Evolutionary conservation across 2,329 filamentous ascomycete genomes (phyloP).

Genomic region (Cordyceps cateniannulata): DNA sequence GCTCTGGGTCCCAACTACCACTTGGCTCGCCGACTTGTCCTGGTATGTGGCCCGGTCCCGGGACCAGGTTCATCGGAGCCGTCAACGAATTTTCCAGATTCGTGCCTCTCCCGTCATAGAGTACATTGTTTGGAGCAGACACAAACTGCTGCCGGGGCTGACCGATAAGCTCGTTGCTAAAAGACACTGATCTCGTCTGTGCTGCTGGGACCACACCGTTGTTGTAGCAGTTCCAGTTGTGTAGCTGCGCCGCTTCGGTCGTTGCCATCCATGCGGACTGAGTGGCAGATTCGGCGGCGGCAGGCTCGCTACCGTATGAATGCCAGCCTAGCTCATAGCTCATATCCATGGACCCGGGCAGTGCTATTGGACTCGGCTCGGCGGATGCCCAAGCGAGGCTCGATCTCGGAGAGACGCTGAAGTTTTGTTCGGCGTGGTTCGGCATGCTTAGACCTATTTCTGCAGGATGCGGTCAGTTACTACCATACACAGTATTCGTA

Average conservation of each 20-base stretch:
- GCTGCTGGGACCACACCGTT: background rate
- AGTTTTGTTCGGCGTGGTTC: background rate
- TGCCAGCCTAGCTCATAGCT: background rate
- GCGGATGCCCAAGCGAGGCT: background rate
- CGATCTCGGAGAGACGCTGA: background rate
- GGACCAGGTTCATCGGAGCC: background rate
- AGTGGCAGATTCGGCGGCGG: background rate
- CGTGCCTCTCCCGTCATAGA: background rate
- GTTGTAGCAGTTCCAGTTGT: background rate
- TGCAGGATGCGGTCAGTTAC: background rate
- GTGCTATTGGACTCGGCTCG: background rate
- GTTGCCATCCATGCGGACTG: background rate
- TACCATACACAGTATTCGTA: no score
- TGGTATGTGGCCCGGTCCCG: background rate
- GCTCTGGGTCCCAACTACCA: background rate
- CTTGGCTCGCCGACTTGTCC: background rate
- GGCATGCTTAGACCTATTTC: background rate
- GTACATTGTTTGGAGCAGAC: background rate
- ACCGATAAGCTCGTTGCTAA: background rate
- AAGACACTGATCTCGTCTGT: background rate
- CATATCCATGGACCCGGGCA: slow-evolving; percentile 5
- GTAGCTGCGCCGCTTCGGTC: background rate
- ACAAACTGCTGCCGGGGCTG: background rate
- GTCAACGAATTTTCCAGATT: background rate
- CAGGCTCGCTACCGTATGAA: background rate